A percentile compares a stretch with the other conserved stretches of the same genome.
Evolutionary conservation across 2,329 filamentous ascomycete genomes (phyloP).

Genomic region (Clonostachys solani): DNA sequence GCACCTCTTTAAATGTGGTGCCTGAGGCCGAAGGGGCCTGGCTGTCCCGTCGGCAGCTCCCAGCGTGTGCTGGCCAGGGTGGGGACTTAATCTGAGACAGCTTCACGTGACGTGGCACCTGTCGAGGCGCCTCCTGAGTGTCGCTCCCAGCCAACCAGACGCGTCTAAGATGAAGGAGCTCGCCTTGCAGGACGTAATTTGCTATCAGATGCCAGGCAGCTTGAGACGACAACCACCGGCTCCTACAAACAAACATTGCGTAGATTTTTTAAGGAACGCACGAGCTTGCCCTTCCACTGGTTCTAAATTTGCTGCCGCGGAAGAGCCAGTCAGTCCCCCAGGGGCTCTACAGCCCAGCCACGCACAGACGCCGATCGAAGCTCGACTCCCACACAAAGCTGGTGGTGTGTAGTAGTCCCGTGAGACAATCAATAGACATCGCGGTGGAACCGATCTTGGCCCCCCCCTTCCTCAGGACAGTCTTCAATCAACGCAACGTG

Average conservation of each 20-base stretch:
- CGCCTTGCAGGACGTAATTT: too few species aligned
- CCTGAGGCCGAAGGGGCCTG: too few species aligned
- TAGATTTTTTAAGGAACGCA: neutral
- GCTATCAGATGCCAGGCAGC: too few species aligned
- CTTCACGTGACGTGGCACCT: slow-evolving; percentile 21
- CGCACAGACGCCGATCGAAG: neutral
- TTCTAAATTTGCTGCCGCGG: neutral
- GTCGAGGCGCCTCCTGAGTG: slow-evolving; percentile 4
- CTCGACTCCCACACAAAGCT: slow-evolving; percentile 1
- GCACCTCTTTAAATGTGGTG: too few species aligned
- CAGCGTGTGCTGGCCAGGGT: too few species aligned
- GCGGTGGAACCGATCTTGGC: neutral
- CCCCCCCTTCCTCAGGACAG: neutral
- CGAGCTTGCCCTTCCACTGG: neutral
- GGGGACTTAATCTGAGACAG: too few species aligned
- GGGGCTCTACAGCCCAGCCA: neutral
- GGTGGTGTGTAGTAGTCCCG: neutral
- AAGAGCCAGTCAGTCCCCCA: neutral
- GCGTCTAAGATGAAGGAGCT: neutral
- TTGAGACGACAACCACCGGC: too few species aligned
- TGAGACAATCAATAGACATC: neutral
- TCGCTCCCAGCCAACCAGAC: slow-evolving; percentile 10
- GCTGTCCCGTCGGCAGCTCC: too few species aligned
- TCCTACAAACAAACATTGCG: too few species aligned
- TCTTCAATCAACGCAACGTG: neutral